A percentile compares a stretch with the other conserved stretches of the same genome.
These are phyloP conservation scores for Oryza punctata DNA, from an alignment of 176 grass and related monocot genomes.

Conservation along the genomic window DNA sequence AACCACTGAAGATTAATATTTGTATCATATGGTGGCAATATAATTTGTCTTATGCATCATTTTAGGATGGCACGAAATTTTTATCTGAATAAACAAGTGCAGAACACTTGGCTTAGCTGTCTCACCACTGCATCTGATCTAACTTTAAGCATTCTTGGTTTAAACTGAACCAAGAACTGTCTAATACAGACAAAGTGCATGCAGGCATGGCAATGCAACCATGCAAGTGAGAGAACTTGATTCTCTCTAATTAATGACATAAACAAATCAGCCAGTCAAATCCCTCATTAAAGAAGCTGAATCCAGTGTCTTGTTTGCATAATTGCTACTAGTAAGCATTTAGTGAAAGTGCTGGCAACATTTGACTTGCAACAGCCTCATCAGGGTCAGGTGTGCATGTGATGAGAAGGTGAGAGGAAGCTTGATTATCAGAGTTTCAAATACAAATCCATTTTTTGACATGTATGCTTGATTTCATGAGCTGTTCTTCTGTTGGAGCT, in stretches of 20 bases:
- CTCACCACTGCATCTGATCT: not conserved
- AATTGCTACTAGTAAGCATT: constrained; percentile 5
- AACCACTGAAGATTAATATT: not conserved
- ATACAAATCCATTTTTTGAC: constrained; percentile 24
- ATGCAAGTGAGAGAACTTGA: not conserved
- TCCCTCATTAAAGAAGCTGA: not conserved
- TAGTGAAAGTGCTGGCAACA: constrained; percentile 1
- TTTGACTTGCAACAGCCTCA: constrained; percentile 41
- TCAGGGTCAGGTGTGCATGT: constrained; percentile 33
- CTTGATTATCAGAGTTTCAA: constrained; percentile 4
- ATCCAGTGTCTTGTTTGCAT: not conserved
- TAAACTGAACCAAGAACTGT: not conserved
- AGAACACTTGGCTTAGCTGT: not conserved
- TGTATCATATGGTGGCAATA: not conserved
- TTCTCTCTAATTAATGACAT: not conserved
- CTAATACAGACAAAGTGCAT: constrained; percentile 6
- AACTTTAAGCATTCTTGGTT: not conserved
- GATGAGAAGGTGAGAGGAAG: constrained; percentile 43
- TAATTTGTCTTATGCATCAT: not conserved
- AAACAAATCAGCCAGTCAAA: constrained; percentile 2
- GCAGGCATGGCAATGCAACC: not conserved
- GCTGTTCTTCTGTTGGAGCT: constrained; percentile 27
- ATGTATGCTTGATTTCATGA: constrained; percentile 18
- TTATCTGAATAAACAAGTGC: not conserved
- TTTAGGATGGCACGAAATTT: not conserved